These are phyloP conservation scores for Penicillium rolfsii DNA, from an alignment of 2,329 filamentous ascomycete species.

Conservation along the genomic window DNA sequence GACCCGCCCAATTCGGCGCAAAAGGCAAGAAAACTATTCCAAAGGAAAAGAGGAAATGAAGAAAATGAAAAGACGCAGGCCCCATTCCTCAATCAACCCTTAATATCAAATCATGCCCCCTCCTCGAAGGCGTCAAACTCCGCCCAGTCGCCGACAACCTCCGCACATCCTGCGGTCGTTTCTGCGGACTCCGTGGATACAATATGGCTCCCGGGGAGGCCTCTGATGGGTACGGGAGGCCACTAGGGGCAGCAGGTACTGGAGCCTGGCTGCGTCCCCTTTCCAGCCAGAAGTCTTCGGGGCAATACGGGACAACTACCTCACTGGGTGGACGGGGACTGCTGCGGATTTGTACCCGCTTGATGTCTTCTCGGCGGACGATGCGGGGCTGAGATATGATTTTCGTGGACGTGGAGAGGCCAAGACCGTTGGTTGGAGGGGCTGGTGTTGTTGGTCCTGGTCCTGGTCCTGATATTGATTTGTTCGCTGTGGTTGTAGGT, in stretches of 20 bases:
- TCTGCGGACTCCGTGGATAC: conserved; percentile 31
- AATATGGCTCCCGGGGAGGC: conserved; percentile 13
- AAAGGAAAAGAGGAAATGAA: neutral
- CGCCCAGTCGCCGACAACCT: conserved; percentile 28
- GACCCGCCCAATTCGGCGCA: neutral
- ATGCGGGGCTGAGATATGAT: conserved; percentile 39
- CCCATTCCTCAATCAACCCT: conserved; percentile 32
- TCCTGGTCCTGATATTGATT: neutral
- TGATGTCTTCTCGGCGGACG: conserved; percentile 38
- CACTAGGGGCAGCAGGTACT: neutral
- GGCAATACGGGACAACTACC: conserved; percentile 32
- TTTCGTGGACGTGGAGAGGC: conserved; percentile 24
- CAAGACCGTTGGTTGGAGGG: neutral
- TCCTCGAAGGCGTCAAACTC: conserved; percentile 38
- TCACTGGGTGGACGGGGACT: conserved; percentile 34
- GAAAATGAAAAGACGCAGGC: conserved; percentile 1
- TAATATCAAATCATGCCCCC: conserved; percentile 38
- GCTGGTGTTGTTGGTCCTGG: neutral
- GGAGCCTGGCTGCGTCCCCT: conserved; percentile 14
- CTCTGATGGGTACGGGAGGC: conserved; percentile 29
- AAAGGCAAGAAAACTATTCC: neutral
- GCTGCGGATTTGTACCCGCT: conserved; percentile 36
- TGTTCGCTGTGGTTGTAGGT: neutral
- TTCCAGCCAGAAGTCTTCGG: conserved; percentile 37
- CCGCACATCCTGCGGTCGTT: conserved; percentile 18